Base-by-base conservation (phyloP, 805 yeast species). In the Spencermartinsiella europaea region DNA sequence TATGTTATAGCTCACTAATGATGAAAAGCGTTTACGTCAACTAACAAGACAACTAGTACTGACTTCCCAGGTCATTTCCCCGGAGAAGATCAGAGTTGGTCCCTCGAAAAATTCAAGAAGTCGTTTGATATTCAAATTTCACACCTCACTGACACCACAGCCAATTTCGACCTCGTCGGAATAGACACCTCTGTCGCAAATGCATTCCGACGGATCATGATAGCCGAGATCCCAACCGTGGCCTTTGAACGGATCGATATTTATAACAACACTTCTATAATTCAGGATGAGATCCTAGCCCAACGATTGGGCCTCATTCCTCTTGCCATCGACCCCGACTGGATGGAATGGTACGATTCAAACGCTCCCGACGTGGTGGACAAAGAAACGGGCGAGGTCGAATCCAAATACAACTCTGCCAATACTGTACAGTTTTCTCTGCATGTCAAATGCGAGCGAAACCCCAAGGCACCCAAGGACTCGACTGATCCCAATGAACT, bases 141-240 rank as follows among this genome's bases (percentile, higher is more conserved):
- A 49, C 73, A 78, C 39, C 84, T 81, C 49, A 76, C 90, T 63
- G 75, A 69, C 41, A 40, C 38, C 12, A 69, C 73, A 25, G 88
- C 91, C 47, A 88, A 87, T 65, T 93, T 93, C 59, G 99, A 93
- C 65, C 72, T 93, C 53, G 69, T 85, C 48, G 83, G 87, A 59
- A 69, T 90, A 43, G 99, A 93, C 66, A 85, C 98, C 1, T 86
- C 98, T 10, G 72, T 93, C 48, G 90, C 98, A 38, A 93, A 93
- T 70, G 97, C 99, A 0, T 89, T 91, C 69, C 83, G 99, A 63
- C 83, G 99, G 62, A 85, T 93, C 58, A 90, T 93, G 98, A 81
- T 93, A 46, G 79, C 97, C 1, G 99, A 93, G 65, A 95, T 93
- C 35, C 99, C 99, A 17, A 78, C 93, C 1, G 95, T 91, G 40